Evolutionary conservation across 176 grass and related monocot genomes (phyloP), one percentile per base, ranked within the genome.

Genomic region (Panicum miliaceum): DNA sequence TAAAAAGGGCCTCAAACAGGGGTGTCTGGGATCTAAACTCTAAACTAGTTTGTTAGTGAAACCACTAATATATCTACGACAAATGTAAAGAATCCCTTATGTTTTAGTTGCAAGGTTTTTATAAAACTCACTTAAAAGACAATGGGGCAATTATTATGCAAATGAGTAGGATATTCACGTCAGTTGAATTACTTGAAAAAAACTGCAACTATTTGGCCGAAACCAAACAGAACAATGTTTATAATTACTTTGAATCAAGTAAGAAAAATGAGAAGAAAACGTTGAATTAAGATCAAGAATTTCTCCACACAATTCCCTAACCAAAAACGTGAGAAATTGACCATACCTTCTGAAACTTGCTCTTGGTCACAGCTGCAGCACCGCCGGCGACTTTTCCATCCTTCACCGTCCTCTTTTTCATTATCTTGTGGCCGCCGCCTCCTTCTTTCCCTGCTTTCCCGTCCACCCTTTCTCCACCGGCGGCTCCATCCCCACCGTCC

Each of bases 261-360:
- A 32, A 32, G 2, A 57, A 76, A 1, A 48, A 0, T 46, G 9
- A 62, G 16, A 14, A 27, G 0, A 7, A n/a, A 46, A 13, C 1
- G 1, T 0, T 51, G 14, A 2, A 6, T 56, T 27, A 12, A 10
- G 1, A 7, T 54, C 12, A 42, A 26, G 0, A 18, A 26, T 54
- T 26, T 36, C n/a, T 0, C 5, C 4, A 22, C 29, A 80, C 13
- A 35, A 7, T 53, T 15, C n/a, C 12, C 14, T 4, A 54, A 35
- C 6, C 2, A 48, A 68, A 77, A 77, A 48, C 8, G 0, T 71
- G 4, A 48, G 29, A 26, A 62, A 53, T 23, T 5, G 65, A 25
- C 0, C 10, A 15, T 75, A 96, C 97, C 97, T 99, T 99, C 35
- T 92, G 88, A 81, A 99, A 89, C 67, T 94, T 94, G 80, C 86